Conservation (phyloP, 2,329 filamentous ascomycete species). For the Colletotrichum chrysophilum region DNA sequence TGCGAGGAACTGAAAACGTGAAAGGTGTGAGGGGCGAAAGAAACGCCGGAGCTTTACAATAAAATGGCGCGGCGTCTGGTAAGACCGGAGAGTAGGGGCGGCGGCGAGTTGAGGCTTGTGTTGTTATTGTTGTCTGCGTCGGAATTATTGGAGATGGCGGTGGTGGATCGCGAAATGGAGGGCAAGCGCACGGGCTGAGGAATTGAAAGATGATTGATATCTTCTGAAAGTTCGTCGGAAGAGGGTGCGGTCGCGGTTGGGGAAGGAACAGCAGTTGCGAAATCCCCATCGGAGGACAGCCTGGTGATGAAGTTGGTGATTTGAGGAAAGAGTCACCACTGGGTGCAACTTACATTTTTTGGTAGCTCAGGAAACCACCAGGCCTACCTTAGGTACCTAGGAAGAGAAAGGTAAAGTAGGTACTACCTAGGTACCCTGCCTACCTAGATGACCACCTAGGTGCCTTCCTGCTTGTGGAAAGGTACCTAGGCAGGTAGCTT, state of each 20-base stretch:
- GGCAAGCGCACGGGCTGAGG: background rate
- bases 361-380: background rate
- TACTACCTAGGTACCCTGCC: background rate
- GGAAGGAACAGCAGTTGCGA: background rate
- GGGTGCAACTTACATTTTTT: background rate
- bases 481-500: background rate
- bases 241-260: background rate
- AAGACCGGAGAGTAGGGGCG: background rate
- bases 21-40: background rate
- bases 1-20: background rate
- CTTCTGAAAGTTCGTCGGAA: background rate
- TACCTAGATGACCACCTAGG: background rate
- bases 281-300: background rate
- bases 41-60: conserved; percentile 6
- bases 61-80: background rate
- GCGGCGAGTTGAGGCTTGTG: background rate
- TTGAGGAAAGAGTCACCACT: background rate
- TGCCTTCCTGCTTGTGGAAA: background rate
- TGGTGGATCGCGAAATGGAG: background rate
- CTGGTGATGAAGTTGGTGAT: background rate
- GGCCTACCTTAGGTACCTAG: background rate
- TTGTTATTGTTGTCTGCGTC: background rate
- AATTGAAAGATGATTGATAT: background rate
- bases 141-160: background rate
- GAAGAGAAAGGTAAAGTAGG: background rate